Percentiles rank a stretch among this genome's conserved stretches.
Conservation (phyloP, 1,284 basidiomycete species). For the Heterobasidion annosum region DNA sequence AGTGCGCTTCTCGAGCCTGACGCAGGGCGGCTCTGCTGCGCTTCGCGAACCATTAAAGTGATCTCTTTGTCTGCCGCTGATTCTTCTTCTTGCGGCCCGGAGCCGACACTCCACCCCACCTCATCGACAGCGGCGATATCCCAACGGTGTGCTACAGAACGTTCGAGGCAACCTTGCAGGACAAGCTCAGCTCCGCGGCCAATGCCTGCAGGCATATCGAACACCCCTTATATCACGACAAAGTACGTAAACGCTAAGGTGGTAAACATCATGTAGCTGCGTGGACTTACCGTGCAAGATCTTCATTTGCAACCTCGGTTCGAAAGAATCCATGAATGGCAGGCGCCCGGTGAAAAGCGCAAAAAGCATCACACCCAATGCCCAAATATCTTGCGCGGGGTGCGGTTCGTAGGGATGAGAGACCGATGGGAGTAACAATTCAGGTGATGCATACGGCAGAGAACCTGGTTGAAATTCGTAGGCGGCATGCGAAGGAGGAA, state of each 20-base stretch:
- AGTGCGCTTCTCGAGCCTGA: not conserved
- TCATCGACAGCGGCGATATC: slow-evolving; percentile 67
- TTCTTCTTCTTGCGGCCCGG: slow-evolving; percentile 30
- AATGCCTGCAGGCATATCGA: slow-evolving; percentile 47
- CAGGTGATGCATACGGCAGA: slow-evolving; percentile 83
- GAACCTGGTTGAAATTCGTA: slow-evolving; percentile 71
- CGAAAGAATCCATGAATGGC: slow-evolving; percentile 83
- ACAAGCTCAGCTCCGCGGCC: slow-evolving; percentile 67
- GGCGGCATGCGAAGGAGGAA: slow-evolving; percentile 30
- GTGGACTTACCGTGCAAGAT: slow-evolving; percentile 67
- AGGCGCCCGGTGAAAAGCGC: slow-evolving; percentile 73
- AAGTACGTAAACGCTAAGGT: slow-evolving; percentile 1
- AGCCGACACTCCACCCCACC: slow-evolving; percentile 70
- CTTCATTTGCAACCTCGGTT: slow-evolving; percentile 85
- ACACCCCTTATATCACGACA: slow-evolving; percentile 29
- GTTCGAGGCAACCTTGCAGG: slow-evolving; percentile 68
- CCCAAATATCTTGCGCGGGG: slow-evolving; percentile 90
- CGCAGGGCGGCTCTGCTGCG: not conserved
- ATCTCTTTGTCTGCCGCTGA: slow-evolving; percentile 9
- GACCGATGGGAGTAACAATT: slow-evolving; percentile 42
- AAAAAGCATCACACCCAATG: slow-evolving; percentile 82
- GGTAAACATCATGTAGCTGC: not conserved
- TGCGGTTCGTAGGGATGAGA: slow-evolving; percentile 27
- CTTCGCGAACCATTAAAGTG: slow-evolving; percentile 8
- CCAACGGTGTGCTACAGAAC: slow-evolving; percentile 55